Percentiles rank a stretch among this genome's conserved stretches.
phyloP scores from a whole-genome alignment of 2,329 filamentous ascomycete genomes.

The Phialocephala subalpina region DNA sequence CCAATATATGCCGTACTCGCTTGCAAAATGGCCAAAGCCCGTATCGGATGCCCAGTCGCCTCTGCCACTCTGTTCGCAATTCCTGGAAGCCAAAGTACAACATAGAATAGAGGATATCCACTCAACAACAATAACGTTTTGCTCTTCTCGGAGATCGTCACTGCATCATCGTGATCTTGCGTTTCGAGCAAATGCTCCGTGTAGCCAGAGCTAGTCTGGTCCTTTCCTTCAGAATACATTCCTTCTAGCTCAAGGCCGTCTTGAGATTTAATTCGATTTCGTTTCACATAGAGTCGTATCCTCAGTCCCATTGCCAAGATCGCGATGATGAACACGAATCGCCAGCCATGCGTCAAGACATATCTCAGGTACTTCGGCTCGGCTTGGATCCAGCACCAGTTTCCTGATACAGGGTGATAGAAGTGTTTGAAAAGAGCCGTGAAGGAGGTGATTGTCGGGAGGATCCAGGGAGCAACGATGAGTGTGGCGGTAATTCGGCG shows the following conservation, averaged over 20 bases:
- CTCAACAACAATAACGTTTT: neutral
- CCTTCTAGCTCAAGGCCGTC: neutral
- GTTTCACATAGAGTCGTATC: slow-evolving; percentile 12
- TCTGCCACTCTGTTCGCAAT: neutral
- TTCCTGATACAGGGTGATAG: slow-evolving; percentile 47
- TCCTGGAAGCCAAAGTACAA: neutral
- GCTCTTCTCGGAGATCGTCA: neutral
- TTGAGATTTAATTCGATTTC: neutral
- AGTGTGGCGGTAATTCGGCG: neutral
- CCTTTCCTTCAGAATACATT: neutral
- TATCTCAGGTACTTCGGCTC: slow-evolving; percentile 46
- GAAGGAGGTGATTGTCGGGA: slow-evolving; percentile 7
- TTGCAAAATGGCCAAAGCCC: neutral
- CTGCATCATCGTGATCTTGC: neutral
- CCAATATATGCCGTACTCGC: neutral
- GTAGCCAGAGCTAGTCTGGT: neutral
- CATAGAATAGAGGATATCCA: neutral
- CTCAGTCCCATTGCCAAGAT: slow-evolving; percentile 15
- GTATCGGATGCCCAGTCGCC: neutral
- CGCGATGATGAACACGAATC: slow-evolving; percentile 44
- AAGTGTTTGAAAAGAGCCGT: neutral
- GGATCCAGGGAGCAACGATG: neutral
- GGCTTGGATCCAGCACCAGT: slow-evolving; percentile 51
- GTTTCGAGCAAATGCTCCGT: neutral
- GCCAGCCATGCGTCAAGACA: slow-evolving; percentile 49